A percentile compares a stretch with the other conserved stretches of the same genome.
phyloP scores from a whole-genome alignment of 2,329 filamentous ascomycete genomes.

The Fusarium devonianum region DNA sequence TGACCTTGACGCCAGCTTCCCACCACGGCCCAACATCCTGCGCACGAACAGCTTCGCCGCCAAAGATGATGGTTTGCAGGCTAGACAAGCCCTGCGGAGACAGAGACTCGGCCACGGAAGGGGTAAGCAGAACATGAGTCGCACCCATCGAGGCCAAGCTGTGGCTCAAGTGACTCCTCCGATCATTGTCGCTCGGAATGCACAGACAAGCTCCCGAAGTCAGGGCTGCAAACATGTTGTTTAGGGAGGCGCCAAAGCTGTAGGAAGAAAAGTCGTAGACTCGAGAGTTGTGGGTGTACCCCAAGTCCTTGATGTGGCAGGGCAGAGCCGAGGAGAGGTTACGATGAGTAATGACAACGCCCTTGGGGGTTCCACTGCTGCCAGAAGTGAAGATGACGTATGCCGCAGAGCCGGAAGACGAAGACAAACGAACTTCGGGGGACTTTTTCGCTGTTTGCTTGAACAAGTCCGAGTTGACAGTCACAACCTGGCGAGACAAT shows the following conservation, averaged over 20 bases:
- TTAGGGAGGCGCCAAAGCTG: slow-evolving; percentile 1
- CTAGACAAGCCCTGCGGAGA: background rate
- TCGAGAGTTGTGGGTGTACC: background rate
- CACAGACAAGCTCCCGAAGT: slow-evolving; percentile 2
- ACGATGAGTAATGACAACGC: slow-evolving; percentile 21
- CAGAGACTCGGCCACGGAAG: background rate
- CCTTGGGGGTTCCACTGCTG: slow-evolving; percentile 38
- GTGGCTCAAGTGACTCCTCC: background rate
- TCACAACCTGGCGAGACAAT: background rate
- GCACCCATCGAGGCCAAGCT: background rate
- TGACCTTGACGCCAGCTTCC: slow-evolving; percentile 3
- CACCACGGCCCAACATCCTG: slow-evolving; percentile 1
- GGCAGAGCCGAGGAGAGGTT: background rate
- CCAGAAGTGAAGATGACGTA: slow-evolving; percentile 40
- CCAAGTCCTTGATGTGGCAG: background rate
- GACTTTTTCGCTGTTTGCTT: background rate
- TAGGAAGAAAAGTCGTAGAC: slow-evolving; percentile 8
- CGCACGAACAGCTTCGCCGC: background rate
- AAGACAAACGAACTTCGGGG: background rate
- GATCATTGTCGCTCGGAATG: background rate
- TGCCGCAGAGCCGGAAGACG: background rate
- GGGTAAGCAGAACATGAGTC: background rate
- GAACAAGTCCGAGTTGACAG: background rate
- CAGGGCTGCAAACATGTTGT: background rate
- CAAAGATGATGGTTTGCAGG: background rate